phyloP scores from a whole-genome alignment of 176 grass and related monocot species.

The Oryza meridionalis region DNA sequence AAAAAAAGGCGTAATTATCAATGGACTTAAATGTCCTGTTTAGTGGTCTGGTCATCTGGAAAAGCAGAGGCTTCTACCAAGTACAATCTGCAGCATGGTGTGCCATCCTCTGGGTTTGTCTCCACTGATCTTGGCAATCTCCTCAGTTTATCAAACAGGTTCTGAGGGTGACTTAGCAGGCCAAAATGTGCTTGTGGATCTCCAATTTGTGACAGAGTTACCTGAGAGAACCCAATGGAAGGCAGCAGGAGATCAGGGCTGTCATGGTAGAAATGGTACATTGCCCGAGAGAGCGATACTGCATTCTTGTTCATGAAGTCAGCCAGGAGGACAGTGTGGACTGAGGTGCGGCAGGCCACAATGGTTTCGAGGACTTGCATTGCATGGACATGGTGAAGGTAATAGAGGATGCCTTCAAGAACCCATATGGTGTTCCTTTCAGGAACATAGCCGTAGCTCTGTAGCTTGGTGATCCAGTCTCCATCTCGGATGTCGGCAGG shows the following conservation, averaged over 20 bases:
- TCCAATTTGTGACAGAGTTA: constrained; percentile 83
- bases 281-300: constrained; percentile 50
- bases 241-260: constrained; percentile 82
- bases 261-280: constrained; percentile 93
- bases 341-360: constrained; percentile 42
- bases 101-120: constrained; percentile 72
- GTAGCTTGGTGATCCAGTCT: constrained; percentile 78
- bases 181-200: constrained; percentile 89
- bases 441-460: constrained; percentile 67
- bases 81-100: constrained; percentile 85
- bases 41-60: constrained; percentile 46
- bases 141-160: constrained; percentile 88
- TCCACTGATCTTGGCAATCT: constrained; percentile 81
- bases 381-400: constrained; percentile 67
- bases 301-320: constrained; percentile 98
- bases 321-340: constrained; percentile 58
- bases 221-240: constrained; percentile 68
- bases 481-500: constrained; percentile 66
- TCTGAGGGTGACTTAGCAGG: constrained; percentile 81
- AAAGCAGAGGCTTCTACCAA: constrained; percentile 80
- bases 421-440: constrained; percentile 85
- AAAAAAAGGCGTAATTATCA: constrained; percentile 31
- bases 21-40: constrained; percentile 36
- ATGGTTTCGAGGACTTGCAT: constrained; percentile 84
- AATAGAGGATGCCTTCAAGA: constrained; percentile 95